Percentiles rank a stretch among this genome's conserved stretches.
Evolutionary conservation across 371 early-diverging fungal genomes (phyloP).

Genomic region (Saksenaea vasiformis): DNA sequence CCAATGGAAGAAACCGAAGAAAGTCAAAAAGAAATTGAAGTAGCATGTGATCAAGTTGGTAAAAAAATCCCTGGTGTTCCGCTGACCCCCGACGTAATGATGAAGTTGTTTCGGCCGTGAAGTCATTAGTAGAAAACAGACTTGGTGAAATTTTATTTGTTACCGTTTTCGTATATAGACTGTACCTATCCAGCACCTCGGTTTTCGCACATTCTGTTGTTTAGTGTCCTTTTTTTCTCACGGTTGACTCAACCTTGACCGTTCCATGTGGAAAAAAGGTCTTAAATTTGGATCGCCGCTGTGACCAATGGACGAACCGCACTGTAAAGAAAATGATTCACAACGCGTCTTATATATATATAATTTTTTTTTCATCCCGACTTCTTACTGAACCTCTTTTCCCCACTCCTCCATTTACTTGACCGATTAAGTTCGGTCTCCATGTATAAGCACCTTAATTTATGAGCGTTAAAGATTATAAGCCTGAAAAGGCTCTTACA

Average conservation of each 20-base stretch:
- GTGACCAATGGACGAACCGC: background rate
- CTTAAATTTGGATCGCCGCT: background rate
- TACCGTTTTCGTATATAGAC: background rate
- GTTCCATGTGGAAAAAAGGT: background rate
- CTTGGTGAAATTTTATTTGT: background rate
- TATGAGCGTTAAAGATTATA: constrained; percentile 14
- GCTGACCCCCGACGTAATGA: too few relatives aligned
- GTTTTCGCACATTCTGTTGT: too few relatives aligned
- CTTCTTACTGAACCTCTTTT: background rate
- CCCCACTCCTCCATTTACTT: background rate
- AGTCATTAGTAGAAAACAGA: too few relatives aligned
- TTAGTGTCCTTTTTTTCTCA: constrained; percentile 1
- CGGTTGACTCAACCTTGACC: constrained; percentile 1
- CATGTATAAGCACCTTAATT: background rate
- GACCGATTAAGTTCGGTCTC: constrained; percentile 2
- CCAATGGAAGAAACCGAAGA: too few relatives aligned
- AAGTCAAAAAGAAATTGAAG: too few relatives aligned
- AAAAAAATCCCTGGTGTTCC: too few relatives aligned
- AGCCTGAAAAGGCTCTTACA: constrained; percentile 6
- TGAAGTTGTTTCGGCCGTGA: too few relatives aligned
- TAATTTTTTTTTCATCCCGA: constrained; percentile 5
- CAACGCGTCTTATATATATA: background rate
- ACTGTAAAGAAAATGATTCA: background rate
- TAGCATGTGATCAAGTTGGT: too few relatives aligned
- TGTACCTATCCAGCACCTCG: background rate